Evolutionary conservation across 306 rosid species (phyloP), one percentile per base, ranked within the genome.

Genomic region (Dalbergia cultrata): DNA sequence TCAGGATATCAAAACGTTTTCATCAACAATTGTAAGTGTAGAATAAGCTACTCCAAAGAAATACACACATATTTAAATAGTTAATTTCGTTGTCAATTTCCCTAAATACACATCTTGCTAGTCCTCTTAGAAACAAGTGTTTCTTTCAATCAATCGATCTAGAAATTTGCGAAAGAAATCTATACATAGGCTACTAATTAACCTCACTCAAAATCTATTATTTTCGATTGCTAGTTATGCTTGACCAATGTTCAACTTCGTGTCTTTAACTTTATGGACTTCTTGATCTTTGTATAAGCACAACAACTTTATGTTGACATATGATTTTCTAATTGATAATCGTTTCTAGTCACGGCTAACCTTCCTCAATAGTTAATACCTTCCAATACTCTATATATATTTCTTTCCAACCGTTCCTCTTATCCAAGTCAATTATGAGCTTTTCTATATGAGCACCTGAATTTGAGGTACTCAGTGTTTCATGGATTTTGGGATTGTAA

Each of bases 301-400:
- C 17, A 67, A n/a, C 50, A 70, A 65, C 52, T 75, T 21, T 63
- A 58, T 8, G 50, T 54, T 74, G 58, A 59, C 57, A 56, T 17
- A 37, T 64, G 78, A 67, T 41, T 78, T 78, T 77, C 41, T 64
- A 80, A n/a, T n/a, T n/a, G n/a, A n/a, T n/a, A n/a, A n/a, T n/a
- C n/a, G n/a, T n/a, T 81, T 85, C 75, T 39, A 53, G 50, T 52
- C 68, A 13, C 76, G 75, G 59, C 64, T 76, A 79, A 17, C 21
- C 17, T 35, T 73, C 43, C 78, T 13, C 2, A 26, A 26, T 26
- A 26, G 31, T 85, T 86, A 78, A 78, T 59, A 64, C 71, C 62
- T 84, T 85, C 58, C 63, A 43, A 19, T 67, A 34, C 53, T n/a
- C 1, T 56, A 14, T 69, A 44, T 67, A 26, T 82, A 77, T 64